phyloP scores from a whole-genome alignment of 441 rosid species.

The Rhodomyrtus psidioides region DNA sequence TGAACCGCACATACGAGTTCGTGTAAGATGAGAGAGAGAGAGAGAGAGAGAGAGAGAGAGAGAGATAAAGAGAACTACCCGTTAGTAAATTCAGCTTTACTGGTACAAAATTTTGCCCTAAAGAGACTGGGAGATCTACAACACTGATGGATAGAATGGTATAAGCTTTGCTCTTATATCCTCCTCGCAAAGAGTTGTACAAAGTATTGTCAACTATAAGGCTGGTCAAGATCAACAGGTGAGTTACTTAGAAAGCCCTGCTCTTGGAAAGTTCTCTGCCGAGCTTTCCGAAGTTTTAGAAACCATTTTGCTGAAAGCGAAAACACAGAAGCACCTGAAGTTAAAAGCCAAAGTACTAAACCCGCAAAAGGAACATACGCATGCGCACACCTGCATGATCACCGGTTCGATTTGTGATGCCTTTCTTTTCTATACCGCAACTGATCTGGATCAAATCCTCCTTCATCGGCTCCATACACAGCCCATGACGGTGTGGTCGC shows the following conservation, averaged over 20 bases:
- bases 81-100: background rate
- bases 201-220: background rate
- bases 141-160: background rate
- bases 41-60: too few relatives aligned
- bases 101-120: background rate
- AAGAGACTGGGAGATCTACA: background rate
- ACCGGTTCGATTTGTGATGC: constrained; percentile 58
- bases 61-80: background rate
- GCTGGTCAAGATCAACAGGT: too few relatives aligned
- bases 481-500: constrained; percentile 86
- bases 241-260: too few relatives aligned
- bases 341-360: background rate
- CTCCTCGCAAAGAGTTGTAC: background rate
- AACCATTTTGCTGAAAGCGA: too few relatives aligned
- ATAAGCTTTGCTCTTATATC: background rate
- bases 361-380: background rate
- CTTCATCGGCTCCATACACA: constrained; percentile 82
- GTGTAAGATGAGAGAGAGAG: background rate
- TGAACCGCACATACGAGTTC: background rate
- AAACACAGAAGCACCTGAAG: background rate
- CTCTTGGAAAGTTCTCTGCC: too few relatives aligned
- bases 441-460: constrained; percentile 90
- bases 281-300: too few relatives aligned
- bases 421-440: constrained; percentile 74
- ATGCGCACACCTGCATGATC: background rate